These are phyloP conservation scores for Podospora pseudoanserina DNA, from an alignment of 495 filamentous ascomycete genomes.

Conservation along the genomic window DNA sequence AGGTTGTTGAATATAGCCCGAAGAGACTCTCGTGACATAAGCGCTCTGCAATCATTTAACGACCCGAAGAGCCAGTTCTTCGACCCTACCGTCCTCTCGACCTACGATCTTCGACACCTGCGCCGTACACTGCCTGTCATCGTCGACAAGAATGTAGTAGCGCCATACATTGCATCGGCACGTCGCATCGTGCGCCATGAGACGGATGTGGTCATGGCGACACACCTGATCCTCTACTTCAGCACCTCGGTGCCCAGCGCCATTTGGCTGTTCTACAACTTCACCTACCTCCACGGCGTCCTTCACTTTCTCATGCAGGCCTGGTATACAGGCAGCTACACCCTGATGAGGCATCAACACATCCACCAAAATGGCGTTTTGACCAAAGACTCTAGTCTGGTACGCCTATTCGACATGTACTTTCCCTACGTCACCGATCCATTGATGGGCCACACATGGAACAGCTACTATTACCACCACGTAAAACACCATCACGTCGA, in stretches of 20 bases:
- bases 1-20: neutral
- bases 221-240: slow-evolving; percentile 70
- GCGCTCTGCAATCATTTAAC: neutral
- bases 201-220: slow-evolving; percentile 61
- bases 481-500: slow-evolving; percentile 84
- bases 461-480: slow-evolving; percentile 80
- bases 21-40: neutral
- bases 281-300: slow-evolving; percentile 62
- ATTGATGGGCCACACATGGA: slow-evolving; percentile 78
- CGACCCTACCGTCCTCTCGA: neutral
- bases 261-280: slow-evolving; percentile 57
- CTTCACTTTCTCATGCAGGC: slow-evolving; percentile 59
- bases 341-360: slow-evolving; percentile 78
- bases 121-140: neutral
- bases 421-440: slow-evolving; percentile 75
- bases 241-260: slow-evolving; percentile 65
- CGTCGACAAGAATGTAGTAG: neutral
- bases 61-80: neutral
- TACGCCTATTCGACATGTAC: slow-evolving; percentile 47
- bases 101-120: neutral
- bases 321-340: slow-evolving; percentile 68
- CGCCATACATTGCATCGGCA: slow-evolving; percentile 28
- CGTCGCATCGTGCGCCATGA: slow-evolving; percentile 28
- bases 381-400: slow-evolving; percentile 25
- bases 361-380: slow-evolving; percentile 74